These are phyloP conservation scores for Fusarium lateritium DNA, from an alignment of 2,329 filamentous ascomycete species.

Conservation along the genomic window DNA sequence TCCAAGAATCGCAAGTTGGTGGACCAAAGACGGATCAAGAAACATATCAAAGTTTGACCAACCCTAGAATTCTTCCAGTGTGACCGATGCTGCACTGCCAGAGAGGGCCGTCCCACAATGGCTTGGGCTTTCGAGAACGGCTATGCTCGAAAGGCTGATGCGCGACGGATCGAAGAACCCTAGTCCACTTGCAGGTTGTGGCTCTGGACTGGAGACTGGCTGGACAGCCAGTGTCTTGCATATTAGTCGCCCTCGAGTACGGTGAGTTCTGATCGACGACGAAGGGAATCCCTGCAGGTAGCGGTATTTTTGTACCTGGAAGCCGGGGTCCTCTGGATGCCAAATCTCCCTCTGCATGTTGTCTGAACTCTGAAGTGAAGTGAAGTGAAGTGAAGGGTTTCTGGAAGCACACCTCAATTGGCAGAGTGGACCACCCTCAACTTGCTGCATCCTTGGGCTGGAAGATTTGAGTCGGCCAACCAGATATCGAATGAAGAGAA, in stretches of 20 bases:
- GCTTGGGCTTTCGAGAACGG: conserved; percentile 40
- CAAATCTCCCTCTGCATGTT: conserved; percentile 26
- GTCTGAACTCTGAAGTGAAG: conserved; percentile 15
- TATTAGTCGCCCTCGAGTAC: conserved; percentile 42
- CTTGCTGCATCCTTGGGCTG: conserved; percentile 32
- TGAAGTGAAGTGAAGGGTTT: conserved; percentile 38
- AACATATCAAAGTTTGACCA: conserved; percentile 20
- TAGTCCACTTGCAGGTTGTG: conserved; percentile 32
- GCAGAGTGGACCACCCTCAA: conserved; percentile 31
- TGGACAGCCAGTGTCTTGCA: conserved; percentile 36
- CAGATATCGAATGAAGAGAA: conserved; percentile 20
- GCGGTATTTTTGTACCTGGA: conserved; percentile 43
- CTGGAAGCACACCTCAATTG: conserved; percentile 48
- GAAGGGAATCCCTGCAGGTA: conserved; percentile 39
- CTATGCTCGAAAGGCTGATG: conserved; percentile 40
- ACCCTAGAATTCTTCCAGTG: conserved; percentile 21
- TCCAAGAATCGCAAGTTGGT: conserved; percentile 13
- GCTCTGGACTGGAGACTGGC: conserved; percentile 33
- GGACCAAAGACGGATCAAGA: conserved; percentile 11
- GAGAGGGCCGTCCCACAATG: conserved; percentile 30
- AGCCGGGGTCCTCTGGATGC: conserved; percentile 17
- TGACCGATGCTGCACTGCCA: conserved; percentile 21
- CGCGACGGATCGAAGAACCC: conserved; percentile 30
- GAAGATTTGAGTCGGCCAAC: conserved; percentile 40
- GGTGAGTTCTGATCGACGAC: conserved; percentile 47